These are phyloP conservation scores for Neofusicoccum sp. DNA, from an alignment of 2,329 filamentous ascomycete genomes.

Conservation along the genomic window DNA sequence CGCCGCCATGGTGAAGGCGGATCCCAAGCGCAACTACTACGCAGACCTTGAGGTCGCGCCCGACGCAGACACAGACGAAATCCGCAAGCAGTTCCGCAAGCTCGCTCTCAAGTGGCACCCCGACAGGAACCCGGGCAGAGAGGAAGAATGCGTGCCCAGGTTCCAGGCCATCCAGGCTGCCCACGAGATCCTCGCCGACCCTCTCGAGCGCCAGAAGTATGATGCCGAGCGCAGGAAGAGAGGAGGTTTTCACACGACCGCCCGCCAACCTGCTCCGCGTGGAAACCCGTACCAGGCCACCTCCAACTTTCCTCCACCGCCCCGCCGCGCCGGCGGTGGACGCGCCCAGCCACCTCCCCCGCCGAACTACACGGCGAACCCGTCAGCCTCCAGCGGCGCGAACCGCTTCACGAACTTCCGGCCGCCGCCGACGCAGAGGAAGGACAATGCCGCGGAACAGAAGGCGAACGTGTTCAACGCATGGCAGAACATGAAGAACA, in stretches of 20 bases:
- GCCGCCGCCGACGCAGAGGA: slow-evolving; percentile 34
- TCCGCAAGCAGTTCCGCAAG: slow-evolving; percentile 84
- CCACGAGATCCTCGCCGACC: slow-evolving; percentile 70
- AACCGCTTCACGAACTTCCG: slow-evolving; percentile 47
- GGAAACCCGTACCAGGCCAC: slow-evolving; percentile 18
- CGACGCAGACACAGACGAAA: slow-evolving; percentile 67
- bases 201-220: slow-evolving; percentile 58
- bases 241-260: slow-evolving; percentile 19
- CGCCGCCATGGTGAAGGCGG: slow-evolving; percentile 64
- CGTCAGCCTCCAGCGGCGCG: slow-evolving; percentile 36
- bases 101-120: slow-evolving; percentile 84
- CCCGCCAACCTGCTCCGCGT: slow-evolving; percentile 9
- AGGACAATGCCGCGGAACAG: slow-evolving; percentile 35
- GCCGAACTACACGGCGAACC: slow-evolving; percentile 23
- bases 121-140: slow-evolving; percentile 81
- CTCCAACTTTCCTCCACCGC: slow-evolving; percentile 43
- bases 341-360: slow-evolving; percentile 28
- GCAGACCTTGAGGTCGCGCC: slow-evolving; percentile 72
- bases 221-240: slow-evolving; percentile 58
- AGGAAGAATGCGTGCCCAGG: slow-evolving; percentile 73
- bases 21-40: slow-evolving; percentile 76
- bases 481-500: slow-evolving; percentile 50
- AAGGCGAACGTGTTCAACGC: slow-evolving; percentile 47
- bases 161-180: slow-evolving; percentile 87
- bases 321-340: slow-evolving; percentile 41